phyloP scores from a whole-genome alignment of 2,329 filamentous ascomycete species.

The Microthyrium microscopicum region DNA sequence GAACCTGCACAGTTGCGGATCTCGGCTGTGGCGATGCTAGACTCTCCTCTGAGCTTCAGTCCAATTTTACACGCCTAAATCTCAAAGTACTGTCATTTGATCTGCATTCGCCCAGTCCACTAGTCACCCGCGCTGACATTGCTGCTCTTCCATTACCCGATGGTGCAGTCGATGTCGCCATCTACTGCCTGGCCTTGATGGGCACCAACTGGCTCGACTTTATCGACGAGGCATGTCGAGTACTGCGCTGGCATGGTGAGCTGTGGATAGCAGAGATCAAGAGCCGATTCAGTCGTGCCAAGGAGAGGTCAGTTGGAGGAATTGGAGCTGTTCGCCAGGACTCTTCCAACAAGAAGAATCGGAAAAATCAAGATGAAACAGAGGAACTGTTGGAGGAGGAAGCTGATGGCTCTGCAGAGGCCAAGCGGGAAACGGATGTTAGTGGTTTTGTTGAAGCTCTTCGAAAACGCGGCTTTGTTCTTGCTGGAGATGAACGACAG shows the following conservation, averaged over 20 bases:
- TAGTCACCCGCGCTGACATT: slow-evolving; percentile 82
- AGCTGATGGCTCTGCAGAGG: slow-evolving; percentile 52
- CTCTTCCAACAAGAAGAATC: slow-evolving; percentile 50
- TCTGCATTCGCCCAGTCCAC: slow-evolving; percentile 56
- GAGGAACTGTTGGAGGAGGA: slow-evolving; percentile 43
- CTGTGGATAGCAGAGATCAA: slow-evolving; percentile 97
- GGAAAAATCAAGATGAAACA: slow-evolving; percentile 39
- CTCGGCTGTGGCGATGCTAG: slow-evolving; percentile 85
- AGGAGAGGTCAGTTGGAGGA: slow-evolving; percentile 26
- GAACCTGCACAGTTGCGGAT: slow-evolving; percentile 68
- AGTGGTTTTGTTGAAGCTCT: slow-evolving; percentile 74
- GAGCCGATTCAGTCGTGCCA: slow-evolving; percentile 56
- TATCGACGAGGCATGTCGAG: slow-evolving; percentile 84
- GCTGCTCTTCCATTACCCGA: slow-evolving; percentile 62
- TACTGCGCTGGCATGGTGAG: slow-evolving; percentile 86
- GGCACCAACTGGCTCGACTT: slow-evolving; percentile 97
- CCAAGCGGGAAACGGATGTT: slow-evolving; percentile 64
- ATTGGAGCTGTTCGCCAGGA: slow-evolving; percentile 41
- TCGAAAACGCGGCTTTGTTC: slow-evolving; percentile 63
- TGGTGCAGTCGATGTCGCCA: slow-evolving; percentile 64
- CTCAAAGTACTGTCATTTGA: slow-evolving; percentile 74
- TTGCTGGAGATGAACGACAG: slow-evolving; percentile 43
- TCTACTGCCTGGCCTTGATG: slow-evolving; percentile 96
- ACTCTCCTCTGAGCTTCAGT: slow-evolving; percentile 52
- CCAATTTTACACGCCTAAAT: slow-evolving; percentile 47